Evolutionary conservation across 2,329 filamentous ascomycete genomes (phyloP).

Genomic region (Samsoniella hepiali): DNA sequence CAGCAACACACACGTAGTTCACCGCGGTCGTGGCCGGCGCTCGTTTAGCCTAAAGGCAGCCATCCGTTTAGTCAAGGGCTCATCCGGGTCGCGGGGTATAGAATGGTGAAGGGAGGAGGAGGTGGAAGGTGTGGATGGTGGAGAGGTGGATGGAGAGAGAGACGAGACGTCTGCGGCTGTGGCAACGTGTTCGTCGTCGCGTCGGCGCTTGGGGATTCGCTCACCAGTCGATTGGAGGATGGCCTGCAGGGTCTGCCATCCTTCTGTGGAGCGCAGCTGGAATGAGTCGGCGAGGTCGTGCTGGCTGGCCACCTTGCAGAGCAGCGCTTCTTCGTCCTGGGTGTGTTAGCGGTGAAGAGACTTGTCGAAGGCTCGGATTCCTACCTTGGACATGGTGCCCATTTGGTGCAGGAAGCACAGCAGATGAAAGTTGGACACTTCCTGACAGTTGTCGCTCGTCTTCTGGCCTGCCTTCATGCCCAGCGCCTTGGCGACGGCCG

Average conservation of each 20-base stretch:
- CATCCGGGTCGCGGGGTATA: slow-evolving; percentile 33
- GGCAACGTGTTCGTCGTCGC: slow-evolving; percentile 34
- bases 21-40: slow-evolving; percentile 19
- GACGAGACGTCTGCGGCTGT: slow-evolving; percentile 22
- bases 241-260: slow-evolving; percentile 90
- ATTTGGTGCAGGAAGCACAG: slow-evolving; percentile 82
- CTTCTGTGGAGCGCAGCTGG: slow-evolving; percentile 79
- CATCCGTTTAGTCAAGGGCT: slow-evolving; percentile 64
- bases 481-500: slow-evolving; percentile 64
- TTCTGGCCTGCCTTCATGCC: slow-evolving; percentile 59
- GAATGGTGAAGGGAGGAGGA: slow-evolving; percentile 28
- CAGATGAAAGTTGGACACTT: slow-evolving; percentile 90
- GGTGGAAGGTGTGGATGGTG: slow-evolving; percentile 28
- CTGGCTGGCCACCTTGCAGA: slow-evolving; percentile 79
- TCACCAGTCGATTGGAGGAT: slow-evolving; percentile 98
- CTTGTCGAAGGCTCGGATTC: slow-evolving; percentile 25
- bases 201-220: slow-evolving; percentile 76
- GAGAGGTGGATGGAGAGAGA: slow-evolving; percentile 22
- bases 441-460: slow-evolving; percentile 58
- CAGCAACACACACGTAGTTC: background rate
- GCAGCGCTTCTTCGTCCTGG: slow-evolving; percentile 83
- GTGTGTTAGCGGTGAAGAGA: slow-evolving; percentile 18
- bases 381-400: slow-evolving; percentile 80
- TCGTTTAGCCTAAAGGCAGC: slow-evolving; percentile 62
- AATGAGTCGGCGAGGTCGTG: slow-evolving; percentile 79